phyloP scores from a whole-genome alignment of 2,329 filamentous ascomycete genomes.

The Exophiala mesophila region DNA sequence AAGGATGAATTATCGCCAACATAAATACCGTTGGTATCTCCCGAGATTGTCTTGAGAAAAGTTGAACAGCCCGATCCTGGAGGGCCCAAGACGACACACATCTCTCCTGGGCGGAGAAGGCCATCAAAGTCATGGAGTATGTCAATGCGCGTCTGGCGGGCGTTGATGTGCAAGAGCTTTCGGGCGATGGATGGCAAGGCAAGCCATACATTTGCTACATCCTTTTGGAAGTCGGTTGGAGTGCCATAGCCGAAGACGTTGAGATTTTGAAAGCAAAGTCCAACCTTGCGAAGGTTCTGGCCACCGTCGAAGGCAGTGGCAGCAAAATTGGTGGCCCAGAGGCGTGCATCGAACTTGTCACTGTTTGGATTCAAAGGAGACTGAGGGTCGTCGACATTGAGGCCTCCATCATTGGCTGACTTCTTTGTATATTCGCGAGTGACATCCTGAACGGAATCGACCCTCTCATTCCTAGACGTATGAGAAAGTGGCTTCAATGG shows the following conservation, averaged over 20 bases:
- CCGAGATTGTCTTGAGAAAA: conserved; percentile 73
- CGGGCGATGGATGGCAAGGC: not conserved
- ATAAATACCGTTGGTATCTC: conserved; percentile 72
- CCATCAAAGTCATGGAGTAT: conserved; percentile 27
- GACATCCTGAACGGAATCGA: too few relatives aligned
- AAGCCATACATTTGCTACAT: conserved; percentile 13
- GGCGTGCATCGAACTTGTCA: conserved; percentile 8
- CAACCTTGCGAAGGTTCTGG: conserved; percentile 18
- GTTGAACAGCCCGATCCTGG: conserved; percentile 63
- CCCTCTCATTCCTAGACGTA: too few relatives aligned
- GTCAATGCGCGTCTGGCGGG: conserved; percentile 5
- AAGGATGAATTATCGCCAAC: conserved; percentile 65
- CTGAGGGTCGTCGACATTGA: conserved; percentile 32
- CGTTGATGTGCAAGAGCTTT: not conserved
- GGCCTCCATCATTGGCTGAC: too few relatives aligned
- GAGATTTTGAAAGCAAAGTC: conserved; percentile 36
- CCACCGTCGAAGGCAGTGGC: conserved; percentile 72
- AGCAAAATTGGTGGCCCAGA: conserved; percentile 52
- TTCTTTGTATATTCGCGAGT: too few relatives aligned
- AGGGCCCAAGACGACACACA: conserved; percentile 53
- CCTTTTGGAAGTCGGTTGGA: conserved; percentile 41
- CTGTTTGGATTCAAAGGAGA: conserved; percentile 7
- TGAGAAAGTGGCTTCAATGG: too few relatives aligned
- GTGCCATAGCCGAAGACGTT: conserved; percentile 41
- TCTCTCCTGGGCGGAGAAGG: conserved; percentile 36